Evolutionary conservation across 306 rosid genomes (phyloP).

Genomic region (Parietaria judaica): DNA sequence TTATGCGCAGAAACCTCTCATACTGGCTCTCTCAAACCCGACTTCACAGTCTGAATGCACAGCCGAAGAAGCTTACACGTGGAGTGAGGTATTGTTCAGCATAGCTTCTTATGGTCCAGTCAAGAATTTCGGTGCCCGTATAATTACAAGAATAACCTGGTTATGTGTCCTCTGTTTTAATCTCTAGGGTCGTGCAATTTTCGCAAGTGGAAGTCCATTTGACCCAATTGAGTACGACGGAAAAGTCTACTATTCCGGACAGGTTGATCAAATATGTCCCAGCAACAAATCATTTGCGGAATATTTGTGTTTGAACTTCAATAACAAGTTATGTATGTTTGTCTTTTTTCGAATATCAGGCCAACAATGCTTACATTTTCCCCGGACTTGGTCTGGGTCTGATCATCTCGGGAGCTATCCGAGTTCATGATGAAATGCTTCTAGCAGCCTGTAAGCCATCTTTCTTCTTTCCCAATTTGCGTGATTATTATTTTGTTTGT

Average conservation of each 20-base stretch:
- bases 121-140: slow-evolving; percentile 1
- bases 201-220: slow-evolving; percentile 93
- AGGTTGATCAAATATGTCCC: slow-evolving; percentile 38
- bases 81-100: slow-evolving; percentile 59
- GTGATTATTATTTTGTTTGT: neutral
- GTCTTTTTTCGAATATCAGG: slow-evolving; percentile 32
- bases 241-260: slow-evolving; percentile 60
- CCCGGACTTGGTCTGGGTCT: slow-evolving; percentile 86
- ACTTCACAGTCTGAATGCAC: slow-evolving; percentile 93
- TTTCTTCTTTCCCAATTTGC: neutral
- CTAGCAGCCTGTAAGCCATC: slow-evolving; percentile 80
- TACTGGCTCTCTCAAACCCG: slow-evolving; percentile 89
- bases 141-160: slow-evolving; percentile 1
- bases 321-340: slow-evolving; percentile 3
- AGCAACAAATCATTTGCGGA: slow-evolving; percentile 1
- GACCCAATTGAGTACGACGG: slow-evolving; percentile 74
- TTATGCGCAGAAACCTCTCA: slow-evolving; percentile 70
- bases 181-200: slow-evolving; percentile 73
- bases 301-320: neutral
- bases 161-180: slow-evolving; percentile 1
- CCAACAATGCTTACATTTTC: slow-evolving; percentile 93
- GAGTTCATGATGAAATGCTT: slow-evolving; percentile 89
- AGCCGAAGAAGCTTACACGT: slow-evolving; percentile 82
- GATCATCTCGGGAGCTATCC: slow-evolving; percentile 83
- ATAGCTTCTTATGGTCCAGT: neutral